phyloP scores from a whole-genome alignment of 176 grass and related monocot species.

The Puccinellia tenuiflora region DNA sequence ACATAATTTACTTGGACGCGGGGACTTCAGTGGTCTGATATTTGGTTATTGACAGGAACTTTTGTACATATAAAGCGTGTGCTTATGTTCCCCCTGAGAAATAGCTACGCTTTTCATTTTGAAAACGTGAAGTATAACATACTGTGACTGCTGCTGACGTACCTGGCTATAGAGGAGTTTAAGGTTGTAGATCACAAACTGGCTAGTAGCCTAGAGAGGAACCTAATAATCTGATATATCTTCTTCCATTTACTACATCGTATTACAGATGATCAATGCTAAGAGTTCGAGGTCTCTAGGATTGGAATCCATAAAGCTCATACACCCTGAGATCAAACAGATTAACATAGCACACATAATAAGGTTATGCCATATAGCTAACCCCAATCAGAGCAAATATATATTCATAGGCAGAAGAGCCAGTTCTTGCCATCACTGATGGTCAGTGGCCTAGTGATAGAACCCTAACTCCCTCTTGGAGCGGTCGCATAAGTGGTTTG shows the following conservation, averaged over 20 bases:
- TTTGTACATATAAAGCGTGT: conserved; percentile 29
- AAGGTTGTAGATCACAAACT: neutral
- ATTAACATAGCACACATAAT: neutral
- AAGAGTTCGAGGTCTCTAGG: neutral
- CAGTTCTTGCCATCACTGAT: neutral
- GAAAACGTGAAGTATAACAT: neutral
- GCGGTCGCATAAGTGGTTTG: neutral
- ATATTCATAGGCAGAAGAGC: neutral
- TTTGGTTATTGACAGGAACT: conserved; percentile 9
- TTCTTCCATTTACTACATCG: neutral
- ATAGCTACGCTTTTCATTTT: neutral
- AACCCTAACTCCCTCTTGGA: neutral
- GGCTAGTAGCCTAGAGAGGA: neutral
- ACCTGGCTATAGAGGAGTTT: neutral
- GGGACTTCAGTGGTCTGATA: conserved; percentile 1
- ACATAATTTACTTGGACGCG: conserved; percentile 22
- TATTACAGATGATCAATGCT: neutral
- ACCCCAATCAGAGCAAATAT: neutral
- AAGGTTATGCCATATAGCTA: neutral
- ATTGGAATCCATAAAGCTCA: neutral
- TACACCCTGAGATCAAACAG: neutral
- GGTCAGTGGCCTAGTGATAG: neutral
- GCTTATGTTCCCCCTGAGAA: neutral
- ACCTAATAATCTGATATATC: neutral
- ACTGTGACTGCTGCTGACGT: neutral